phyloP scores from a whole-genome alignment of 352 stramenopile genomes.

The Phytophthora meadii region DNA sequence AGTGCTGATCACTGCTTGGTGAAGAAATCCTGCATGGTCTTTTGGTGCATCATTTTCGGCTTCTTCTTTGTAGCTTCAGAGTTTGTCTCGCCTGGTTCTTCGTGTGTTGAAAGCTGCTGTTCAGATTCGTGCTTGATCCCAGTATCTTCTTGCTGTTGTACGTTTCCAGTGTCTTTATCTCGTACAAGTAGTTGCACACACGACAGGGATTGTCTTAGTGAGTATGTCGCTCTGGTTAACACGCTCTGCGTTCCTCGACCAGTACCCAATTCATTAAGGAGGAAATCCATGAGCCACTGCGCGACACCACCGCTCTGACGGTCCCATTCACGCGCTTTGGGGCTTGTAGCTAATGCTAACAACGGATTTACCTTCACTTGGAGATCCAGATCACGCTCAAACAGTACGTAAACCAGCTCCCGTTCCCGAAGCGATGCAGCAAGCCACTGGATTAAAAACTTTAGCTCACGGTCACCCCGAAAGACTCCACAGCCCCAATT shows the following conservation, averaged over 20 bases:
- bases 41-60: constrained; percentile 35
- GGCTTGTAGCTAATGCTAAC: constrained; percentile 22
- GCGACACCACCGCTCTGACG: constrained; percentile 22
- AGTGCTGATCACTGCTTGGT: constrained; percentile 24
- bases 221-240: constrained; percentile 23
- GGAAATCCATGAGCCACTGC: constrained; percentile 38
- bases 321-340: constrained; percentile 34
- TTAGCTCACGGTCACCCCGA: constrained; percentile 72
- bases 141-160: constrained; percentile 1
- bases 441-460: constrained; percentile 87
- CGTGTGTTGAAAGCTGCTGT: constrained; percentile 1
- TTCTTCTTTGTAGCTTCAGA: constrained; percentile 29
- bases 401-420: constrained; percentile 68
- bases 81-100: constrained; percentile 6
- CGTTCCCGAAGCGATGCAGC: constrained; percentile 61
- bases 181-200: neutral
- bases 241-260: constrained; percentile 17
- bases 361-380: constrained; percentile 49
- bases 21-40: constrained; percentile 40
- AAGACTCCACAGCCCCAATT: constrained; percentile 90
- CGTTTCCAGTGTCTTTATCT: neutral
- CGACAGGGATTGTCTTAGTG: constrained; percentile 25
- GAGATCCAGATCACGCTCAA: constrained; percentile 53
- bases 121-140: constrained; percentile 12
- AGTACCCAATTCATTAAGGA: constrained; percentile 30